Conservation (phyloP, 2,329 filamentous ascomycete species). For the Fusarium clavum region DNA sequence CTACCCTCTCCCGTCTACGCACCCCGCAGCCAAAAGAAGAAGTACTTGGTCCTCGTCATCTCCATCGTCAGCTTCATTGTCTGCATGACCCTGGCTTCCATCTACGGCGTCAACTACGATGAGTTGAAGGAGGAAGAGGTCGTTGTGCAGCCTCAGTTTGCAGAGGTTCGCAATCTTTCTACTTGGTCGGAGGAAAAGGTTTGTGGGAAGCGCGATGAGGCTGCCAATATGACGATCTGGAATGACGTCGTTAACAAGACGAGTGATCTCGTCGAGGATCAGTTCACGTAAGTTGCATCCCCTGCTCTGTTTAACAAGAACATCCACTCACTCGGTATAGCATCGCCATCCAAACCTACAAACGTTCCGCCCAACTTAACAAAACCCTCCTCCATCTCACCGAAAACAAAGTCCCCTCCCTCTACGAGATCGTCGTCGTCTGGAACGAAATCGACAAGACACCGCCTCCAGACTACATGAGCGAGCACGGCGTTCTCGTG, state of each 20-base stretch:
- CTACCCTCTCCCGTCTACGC: background rate
- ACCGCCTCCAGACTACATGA: constrained; percentile 45
- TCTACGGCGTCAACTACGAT: background rate
- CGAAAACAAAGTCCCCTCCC: constrained; percentile 47
- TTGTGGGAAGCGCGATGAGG: background rate
- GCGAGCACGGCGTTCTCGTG: constrained; percentile 44
- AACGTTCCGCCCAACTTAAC: constrained; percentile 49
- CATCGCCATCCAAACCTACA: constrained; percentile 51
- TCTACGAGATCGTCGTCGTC: constrained; percentile 51
- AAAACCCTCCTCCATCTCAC: constrained; percentile 46
- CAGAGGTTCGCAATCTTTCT: background rate
- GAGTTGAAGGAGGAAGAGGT: background rate
- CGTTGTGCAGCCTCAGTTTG: background rate
- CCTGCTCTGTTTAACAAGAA: too few species aligned
- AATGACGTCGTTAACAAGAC: constrained; percentile 33
- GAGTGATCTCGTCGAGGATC: constrained; percentile 41
- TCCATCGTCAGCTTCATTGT: background rate
- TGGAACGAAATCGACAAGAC: constrained; percentile 51
- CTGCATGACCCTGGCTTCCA: background rate
- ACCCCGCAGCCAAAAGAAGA: background rate
- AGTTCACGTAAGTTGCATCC: constrained; percentile 45
- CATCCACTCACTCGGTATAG: constrained; percentile 25
- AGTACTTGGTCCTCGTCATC: background rate
- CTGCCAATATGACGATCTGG: constrained; percentile 11
- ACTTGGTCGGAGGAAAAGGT: background rate